Percentiles rank a stretch among this genome's conserved stretches.
Evolutionary conservation across 2,329 filamentous ascomycete species (phyloP).

Genomic region (Cladosporium colombiae): DNA sequence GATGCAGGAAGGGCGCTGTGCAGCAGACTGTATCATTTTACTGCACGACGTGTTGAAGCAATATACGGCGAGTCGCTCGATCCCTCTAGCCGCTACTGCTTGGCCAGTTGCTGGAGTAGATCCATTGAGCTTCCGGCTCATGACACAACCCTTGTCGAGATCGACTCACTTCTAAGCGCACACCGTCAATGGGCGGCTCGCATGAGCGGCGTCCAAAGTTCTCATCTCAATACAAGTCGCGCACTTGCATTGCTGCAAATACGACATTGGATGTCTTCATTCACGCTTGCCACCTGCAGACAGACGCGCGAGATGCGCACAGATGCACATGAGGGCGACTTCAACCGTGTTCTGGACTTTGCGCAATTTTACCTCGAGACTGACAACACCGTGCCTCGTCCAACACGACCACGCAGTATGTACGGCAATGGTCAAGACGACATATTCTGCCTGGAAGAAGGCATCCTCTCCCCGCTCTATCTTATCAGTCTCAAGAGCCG

Average conservation of each 20-base stretch:
- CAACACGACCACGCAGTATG: neutral
- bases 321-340: constrained; percentile 5
- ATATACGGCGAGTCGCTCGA: neutral
- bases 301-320: neutral
- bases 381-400: neutral
- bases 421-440: constrained; percentile 17
- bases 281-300: constrained; percentile 9
- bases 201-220: neutral
- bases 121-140: neutral
- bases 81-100: neutral
- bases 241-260: constrained; percentile 4
- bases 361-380: constrained; percentile 3
- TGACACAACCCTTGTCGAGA: neutral
- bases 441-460: constrained; percentile 11
- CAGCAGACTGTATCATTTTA: neutral
- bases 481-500: constrained; percentile 12
- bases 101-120: constrained; percentile 11
- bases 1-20: neutral
- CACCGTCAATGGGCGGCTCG: neutral
- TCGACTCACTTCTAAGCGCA: neutral
- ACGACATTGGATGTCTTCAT: constrained; percentile 10
- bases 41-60: neutral
- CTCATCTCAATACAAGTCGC: neutral
- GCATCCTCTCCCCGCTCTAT: neutral
- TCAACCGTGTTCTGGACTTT: neutral